Conservation (phyloP, 805 yeast species). For the Saccharomyces paradoxus region DNA sequence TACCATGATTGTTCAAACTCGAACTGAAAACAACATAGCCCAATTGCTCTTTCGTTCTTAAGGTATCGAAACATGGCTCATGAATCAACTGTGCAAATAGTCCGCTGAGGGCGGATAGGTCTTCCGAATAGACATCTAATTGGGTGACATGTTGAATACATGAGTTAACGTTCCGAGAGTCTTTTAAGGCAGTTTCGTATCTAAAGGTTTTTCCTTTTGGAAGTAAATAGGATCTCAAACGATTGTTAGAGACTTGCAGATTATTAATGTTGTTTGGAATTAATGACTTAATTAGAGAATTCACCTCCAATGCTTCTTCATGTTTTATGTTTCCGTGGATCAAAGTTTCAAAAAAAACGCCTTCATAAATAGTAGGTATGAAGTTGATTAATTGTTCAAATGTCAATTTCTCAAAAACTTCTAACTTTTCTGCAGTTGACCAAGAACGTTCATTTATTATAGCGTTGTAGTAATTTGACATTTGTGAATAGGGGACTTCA, state of each 20-base stretch:
- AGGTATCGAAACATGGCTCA: slow-evolving; percentile 84
- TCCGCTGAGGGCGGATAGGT: slow-evolving; percentile 45
- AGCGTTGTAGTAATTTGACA: slow-evolving; percentile 52
- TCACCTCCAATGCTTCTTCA: slow-evolving; percentile 45
- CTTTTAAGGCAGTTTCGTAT: slow-evolving; percentile 46
- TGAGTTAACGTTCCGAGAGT: slow-evolving; percentile 68
- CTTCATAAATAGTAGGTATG: slow-evolving; percentile 45
- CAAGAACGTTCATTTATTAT: slow-evolving; percentile 69
- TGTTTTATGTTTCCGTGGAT: slow-evolving; percentile 65
- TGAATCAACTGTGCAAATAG: slow-evolving; percentile 62
- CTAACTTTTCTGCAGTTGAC: slow-evolving; percentile 52
- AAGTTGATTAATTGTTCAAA: slow-evolving; percentile 46
- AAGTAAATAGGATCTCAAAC: slow-evolving; percentile 36
- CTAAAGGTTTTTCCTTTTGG: slow-evolving; percentile 35
- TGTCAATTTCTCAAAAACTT: slow-evolving; percentile 37
- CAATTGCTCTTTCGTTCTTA: slow-evolving; percentile 88
- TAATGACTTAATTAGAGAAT: slow-evolving; percentile 38
- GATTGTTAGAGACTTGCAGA: slow-evolving; percentile 20
- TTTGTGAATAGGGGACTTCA: slow-evolving; percentile 71
- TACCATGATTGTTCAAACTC: slow-evolving; percentile 56
- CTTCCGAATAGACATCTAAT: slow-evolving; percentile 45
- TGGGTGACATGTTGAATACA: slow-evolving; percentile 75
- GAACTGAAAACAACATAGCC: slow-evolving; percentile 92
- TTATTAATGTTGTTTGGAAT: slow-evolving; percentile 36
- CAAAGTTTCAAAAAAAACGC: slow-evolving; percentile 61